Conservation (phyloP, 2,329 filamentous ascomycete species). For the Fusarium lyarnte region DNA sequence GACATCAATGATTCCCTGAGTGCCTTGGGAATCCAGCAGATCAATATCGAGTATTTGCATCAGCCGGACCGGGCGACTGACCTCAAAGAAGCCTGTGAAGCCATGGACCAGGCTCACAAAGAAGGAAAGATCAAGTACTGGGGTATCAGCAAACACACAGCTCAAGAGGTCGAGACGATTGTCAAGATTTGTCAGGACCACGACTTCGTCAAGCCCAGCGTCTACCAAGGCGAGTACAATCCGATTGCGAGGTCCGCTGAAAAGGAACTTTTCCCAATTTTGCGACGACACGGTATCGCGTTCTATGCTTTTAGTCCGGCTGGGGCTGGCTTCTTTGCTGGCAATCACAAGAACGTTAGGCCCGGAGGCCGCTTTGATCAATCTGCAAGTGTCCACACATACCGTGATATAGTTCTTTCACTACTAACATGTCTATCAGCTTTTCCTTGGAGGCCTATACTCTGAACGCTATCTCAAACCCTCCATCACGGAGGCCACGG, state of each 20-base stretch:
- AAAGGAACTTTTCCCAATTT: not conserved
- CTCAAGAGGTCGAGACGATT: not conserved
- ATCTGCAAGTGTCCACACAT: not conserved
- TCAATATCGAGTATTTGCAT: not conserved
- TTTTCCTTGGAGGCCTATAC: not conserved
- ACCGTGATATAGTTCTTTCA: accelerated
- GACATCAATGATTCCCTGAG: not conserved
- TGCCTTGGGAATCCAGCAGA: not conserved
- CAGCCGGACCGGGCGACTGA: not conserved
- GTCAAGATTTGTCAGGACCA: not conserved
- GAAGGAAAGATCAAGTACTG: not conserved
- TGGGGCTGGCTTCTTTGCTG: not conserved
- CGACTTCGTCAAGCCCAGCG: not conserved
- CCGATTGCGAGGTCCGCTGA: not conserved
- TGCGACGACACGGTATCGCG: not conserved
- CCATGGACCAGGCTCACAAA: not conserved
- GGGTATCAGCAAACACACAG: not conserved
- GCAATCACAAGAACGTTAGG: not conserved
- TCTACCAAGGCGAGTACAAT: not conserved
- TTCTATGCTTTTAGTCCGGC: not conserved
- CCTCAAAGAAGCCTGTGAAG: not conserved
- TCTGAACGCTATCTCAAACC: not conserved
- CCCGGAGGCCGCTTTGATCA: not conserved
- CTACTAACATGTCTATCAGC: not conserved
- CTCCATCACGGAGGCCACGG: not conserved